Evolutionary conservation across 495 filamentous ascomycete genomes (phyloP), one percentile per base, ranked within the genome.

Genomic region (Lophiotrema nucula): DNA sequence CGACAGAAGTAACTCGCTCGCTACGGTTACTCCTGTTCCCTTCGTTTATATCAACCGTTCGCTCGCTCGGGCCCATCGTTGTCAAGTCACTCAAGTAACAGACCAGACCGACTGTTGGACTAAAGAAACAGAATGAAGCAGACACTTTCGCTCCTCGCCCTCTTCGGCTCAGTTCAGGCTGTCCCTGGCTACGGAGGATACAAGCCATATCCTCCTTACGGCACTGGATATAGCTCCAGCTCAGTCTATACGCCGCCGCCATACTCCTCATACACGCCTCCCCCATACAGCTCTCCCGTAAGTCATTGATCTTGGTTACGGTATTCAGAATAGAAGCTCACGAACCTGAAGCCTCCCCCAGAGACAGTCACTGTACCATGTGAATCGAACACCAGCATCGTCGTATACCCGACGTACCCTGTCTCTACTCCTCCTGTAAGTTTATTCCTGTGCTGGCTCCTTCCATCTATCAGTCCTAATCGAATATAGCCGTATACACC

Each of bases 1-100:
- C 61, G 33, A 56, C 62, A 59, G 61, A 22, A 51, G 51, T 28
- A 65, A 65, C 62, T 65, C 62, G 39, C 51, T 65, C 62, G 62
- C 62, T 65, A 65, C 50, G 62, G 62, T 65, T 65, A 19, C 57
- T 46, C 15, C 57, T 60, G 52, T 57, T 35, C 39, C 62, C 45
- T 60, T 60, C 53, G 51, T 60, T 65, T 65, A 65, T 60, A 65
- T 43, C 56, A 51, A 42, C 35, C 52, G 37, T 52, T 54, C 57
- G 35, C 41, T 55, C 57, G 33, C 28, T 48, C 47, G n/a, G 15
- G 31, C 47, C 37, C 35, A 12, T 44, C 23, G 21, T 48, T 48
- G n/a, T n/a, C 25, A n/a, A 23, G 19, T 31, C 50, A 43, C 16
- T 15, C 45, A 42, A 22, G 37, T 23, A 46, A 12, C 19, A 41